phyloP scores from a whole-genome alignment of 2,329 filamentous ascomycete genomes.

The Thelonectria blattea region DNA sequence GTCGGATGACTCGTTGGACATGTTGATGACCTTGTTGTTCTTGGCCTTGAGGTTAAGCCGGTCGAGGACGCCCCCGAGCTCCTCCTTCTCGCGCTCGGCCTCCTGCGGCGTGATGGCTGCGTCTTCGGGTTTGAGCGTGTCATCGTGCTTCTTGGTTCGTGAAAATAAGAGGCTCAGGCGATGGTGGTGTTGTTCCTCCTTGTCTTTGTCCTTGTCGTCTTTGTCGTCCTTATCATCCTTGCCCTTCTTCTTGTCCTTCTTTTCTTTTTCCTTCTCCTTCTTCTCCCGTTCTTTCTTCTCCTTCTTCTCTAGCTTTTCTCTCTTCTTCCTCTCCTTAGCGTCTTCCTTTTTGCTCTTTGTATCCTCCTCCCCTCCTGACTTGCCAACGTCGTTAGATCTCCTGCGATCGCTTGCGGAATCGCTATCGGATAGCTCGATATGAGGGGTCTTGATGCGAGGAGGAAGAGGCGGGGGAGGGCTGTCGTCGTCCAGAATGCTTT shows the following conservation, averaged over 20 bases:
- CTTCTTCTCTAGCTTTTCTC: slow-evolving; percentile 12
- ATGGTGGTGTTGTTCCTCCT: slow-evolving; percentile 42
- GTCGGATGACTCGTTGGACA: slow-evolving; percentile 83
- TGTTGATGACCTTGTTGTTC: slow-evolving; percentile 84
- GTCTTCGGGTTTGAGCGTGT: slow-evolving; percentile 44
- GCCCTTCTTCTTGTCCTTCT: slow-evolving; percentile 43
- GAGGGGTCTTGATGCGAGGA: slow-evolving; percentile 56
- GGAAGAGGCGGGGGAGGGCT: slow-evolving; percentile 61
- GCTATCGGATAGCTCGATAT: slow-evolving; percentile 47
- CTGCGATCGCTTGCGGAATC: slow-evolving; percentile 13
- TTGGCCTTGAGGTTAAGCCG: slow-evolving; percentile 81
- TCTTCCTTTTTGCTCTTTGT: slow-evolving; percentile 37
- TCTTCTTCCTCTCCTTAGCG: slow-evolving; percentile 40
- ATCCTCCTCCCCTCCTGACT: slow-evolving; percentile 30
- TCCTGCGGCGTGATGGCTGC: slow-evolving; percentile 49
- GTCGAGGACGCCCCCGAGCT: slow-evolving; percentile 81
- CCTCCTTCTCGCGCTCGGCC: slow-evolving; percentile 64
- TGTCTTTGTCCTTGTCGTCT: slow-evolving; percentile 39
- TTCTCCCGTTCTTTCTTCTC: slow-evolving; percentile 44
- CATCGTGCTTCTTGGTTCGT: slow-evolving; percentile 49
- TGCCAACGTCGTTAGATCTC: slow-evolving; percentile 33
- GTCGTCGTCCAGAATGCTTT: slow-evolving; percentile 55
- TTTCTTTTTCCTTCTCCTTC: slow-evolving; percentile 44
- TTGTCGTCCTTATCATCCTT: slow-evolving; percentile 42
- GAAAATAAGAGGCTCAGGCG: slow-evolving; percentile 46